Conservation (phyloP, 768 basidiomycete genomes). For the Exidia glandulosa region DNA sequence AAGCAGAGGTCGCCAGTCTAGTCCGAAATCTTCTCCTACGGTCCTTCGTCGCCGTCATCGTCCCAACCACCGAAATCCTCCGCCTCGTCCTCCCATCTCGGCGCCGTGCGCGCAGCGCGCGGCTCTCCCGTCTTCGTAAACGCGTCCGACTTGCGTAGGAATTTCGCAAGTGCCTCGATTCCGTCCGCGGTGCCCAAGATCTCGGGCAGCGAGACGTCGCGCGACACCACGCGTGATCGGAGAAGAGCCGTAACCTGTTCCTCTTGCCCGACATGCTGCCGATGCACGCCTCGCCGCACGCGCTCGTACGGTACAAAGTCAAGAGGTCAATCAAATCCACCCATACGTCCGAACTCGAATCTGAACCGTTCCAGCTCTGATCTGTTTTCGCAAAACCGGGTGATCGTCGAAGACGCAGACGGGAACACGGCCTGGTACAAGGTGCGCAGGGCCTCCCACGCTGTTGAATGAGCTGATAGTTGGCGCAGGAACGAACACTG, state of each 20-base stretch:
- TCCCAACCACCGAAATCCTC: too few species aligned
- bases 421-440: not conserved
- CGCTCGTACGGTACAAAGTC: not conserved
- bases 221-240: not conserved
- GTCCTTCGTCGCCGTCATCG: too few species aligned
- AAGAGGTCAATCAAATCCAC: not conserved
- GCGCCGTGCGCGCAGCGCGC: too few species aligned
- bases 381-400: not conserved
- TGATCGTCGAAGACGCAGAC: not conserved
- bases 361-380: not conserved
- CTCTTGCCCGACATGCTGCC: not conserved
- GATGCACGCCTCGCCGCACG: not conserved
- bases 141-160: too few species aligned
- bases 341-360: not conserved
- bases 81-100: too few species aligned
- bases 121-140: too few species aligned
- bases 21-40: too few species aligned
- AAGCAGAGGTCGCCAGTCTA: too few species aligned
- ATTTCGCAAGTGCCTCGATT: too few species aligned
- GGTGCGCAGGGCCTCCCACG: not conserved
- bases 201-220: too few species aligned
- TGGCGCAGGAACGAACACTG: conserved; percentile 56
- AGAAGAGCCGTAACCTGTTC: not conserved
- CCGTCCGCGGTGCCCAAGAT: too few species aligned
- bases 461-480: not conserved